Evolutionary conservation across 1,139 yeast species (phyloP).

Genomic region (Yamadazyma jaroonii): DNA sequence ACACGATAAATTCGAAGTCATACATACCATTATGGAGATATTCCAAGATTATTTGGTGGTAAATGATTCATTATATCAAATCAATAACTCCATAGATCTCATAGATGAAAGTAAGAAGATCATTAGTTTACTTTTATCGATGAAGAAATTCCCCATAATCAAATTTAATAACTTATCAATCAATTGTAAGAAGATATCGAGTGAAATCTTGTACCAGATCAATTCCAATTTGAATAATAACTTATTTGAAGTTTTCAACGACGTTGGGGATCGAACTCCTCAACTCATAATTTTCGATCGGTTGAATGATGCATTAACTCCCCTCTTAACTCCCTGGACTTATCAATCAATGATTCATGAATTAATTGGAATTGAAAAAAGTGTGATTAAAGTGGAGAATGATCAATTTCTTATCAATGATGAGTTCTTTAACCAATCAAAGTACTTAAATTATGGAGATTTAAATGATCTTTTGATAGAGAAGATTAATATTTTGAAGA

Average conservation of each 20-base stretch:
- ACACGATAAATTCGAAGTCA: slow-evolving; percentile 81
- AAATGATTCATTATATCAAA: slow-evolving; percentile 59
- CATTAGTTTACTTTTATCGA: slow-evolving; percentile 64
- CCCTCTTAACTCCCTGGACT: slow-evolving; percentile 93
- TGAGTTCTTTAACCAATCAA: slow-evolving; percentile 69
- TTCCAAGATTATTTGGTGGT: slow-evolving; percentile 81
- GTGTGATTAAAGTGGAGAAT: slow-evolving; percentile 61
- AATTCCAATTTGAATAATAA: slow-evolving; percentile 54
- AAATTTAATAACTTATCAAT: slow-evolving; percentile 71
- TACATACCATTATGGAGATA: slow-evolving; percentile 71
- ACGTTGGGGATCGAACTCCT: slow-evolving; percentile 65
- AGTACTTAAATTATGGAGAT: slow-evolving; percentile 92
- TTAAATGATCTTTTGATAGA: slow-evolving; percentile 84
- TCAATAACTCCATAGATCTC: slow-evolving; percentile 15
- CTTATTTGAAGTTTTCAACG: slow-evolving; percentile 60
- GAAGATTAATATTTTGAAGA: slow-evolving; percentile 80
- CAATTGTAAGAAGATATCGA: slow-evolving; percentile 61
- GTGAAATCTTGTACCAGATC: slow-evolving; percentile 61
- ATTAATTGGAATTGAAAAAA: slow-evolving; percentile 74
- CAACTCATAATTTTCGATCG: slow-evolving; percentile 78
- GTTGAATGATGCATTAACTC: slow-evolving; percentile 87
- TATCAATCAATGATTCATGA: slow-evolving; percentile 98
- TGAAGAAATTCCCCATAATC: slow-evolving; percentile 75
- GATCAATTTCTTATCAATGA: slow-evolving; percentile 49
- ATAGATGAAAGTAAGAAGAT: slow-evolving; percentile 56